A percentile compares a stretch with the other conserved stretches of the same genome.
Conservation (phyloP, 2,329 filamentous ascomycete genomes). For the Corniculantispora saksenae region DNA sequence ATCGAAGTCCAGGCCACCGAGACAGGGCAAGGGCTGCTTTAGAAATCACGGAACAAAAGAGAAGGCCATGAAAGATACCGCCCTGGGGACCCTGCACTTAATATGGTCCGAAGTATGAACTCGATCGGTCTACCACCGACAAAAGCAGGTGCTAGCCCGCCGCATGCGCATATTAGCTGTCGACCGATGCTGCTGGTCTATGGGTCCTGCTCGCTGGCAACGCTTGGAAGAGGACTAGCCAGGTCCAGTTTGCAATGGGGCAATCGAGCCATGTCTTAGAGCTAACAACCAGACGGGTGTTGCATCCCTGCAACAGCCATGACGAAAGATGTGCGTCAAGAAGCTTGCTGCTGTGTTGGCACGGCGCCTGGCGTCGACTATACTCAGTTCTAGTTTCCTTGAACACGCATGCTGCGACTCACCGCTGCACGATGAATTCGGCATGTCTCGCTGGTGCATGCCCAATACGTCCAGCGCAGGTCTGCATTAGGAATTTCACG, state of each 20-base stretch:
- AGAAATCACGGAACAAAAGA: not conserved
- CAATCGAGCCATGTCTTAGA: slow-evolving; percentile 18
- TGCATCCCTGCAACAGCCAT: slow-evolving; percentile 15
- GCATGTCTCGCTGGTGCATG: not conserved
- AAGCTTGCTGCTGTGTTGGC: slow-evolving; percentile 9
- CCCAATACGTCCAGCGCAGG: not conserved
- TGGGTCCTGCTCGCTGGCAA: slow-evolving; percentile 12
- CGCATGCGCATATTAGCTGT: slow-evolving; percentile 4
- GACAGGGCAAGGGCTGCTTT: not conserved
- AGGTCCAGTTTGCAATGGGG: slow-evolving; percentile 14
- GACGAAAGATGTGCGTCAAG: slow-evolving; percentile 15
- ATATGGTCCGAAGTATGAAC: slow-evolving; percentile 3
- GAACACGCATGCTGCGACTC: not conserved
- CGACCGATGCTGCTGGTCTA: slow-evolving; percentile 1
- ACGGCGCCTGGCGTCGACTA: slow-evolving; percentile 7
- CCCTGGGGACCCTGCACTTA: slow-evolving; percentile 8
- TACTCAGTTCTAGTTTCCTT: not conserved
- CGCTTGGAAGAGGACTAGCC: slow-evolving; percentile 15
- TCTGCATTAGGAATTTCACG: not conserved
- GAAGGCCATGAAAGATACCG: not conserved
- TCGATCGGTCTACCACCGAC: not conserved
- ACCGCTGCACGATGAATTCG: not conserved
- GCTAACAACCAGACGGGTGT: slow-evolving; percentile 4
- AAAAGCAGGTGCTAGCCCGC: not conserved
- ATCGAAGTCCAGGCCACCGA: not conserved